Evolutionary conservation across 805 yeast genomes (phyloP), one percentile per base, ranked within the genome.

Genomic region (Starmera caribaea): DNA sequence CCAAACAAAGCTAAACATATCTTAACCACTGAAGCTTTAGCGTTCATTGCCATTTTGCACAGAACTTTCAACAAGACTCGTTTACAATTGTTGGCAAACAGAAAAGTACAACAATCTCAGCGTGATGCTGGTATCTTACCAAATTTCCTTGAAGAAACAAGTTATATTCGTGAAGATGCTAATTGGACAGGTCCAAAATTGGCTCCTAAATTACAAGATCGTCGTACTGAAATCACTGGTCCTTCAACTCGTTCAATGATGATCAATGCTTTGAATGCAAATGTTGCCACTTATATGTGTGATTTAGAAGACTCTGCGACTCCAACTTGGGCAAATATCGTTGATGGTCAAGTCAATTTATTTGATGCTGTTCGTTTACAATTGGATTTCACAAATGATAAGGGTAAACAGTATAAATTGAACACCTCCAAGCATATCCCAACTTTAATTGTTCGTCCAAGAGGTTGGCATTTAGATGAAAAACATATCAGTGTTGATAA

Each of bases 381-480:
- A 54, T 71, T 83, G 53, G 71, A 73, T 49, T 73, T 71, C 50
- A 66, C 52, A 34, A 48, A 69, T 50, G 63, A 69, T 53, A 68
- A 68, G 45, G 26, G 26, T 7, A 60, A 52, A 38, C 55, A 52
- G 39, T 52, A 54, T 39, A 52, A 51, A 37, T 37, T 52, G 32
- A 54, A 54, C 41, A 21, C 40, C 32, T 41, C 58, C 65, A 77
- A 66, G 57, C 79, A 79, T 54, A 68, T 80, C 38, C 90, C 90
- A 45, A 83, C 88, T 34, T 64, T 83, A 58, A 80, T 83, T 58
- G 88, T 82, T 41, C 75, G 94, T 67, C 94, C 94, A 55, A 74
- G 94, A 67, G 92, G 94, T 38, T 82, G 90, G 89, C 94, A 83
- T 59, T 71, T 83, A 74, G 77, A 68, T 30, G 94, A 83, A 57